phyloP scores from a whole-genome alignment of 768 basidiomycete species.

The Suillus weaverae region DNA sequence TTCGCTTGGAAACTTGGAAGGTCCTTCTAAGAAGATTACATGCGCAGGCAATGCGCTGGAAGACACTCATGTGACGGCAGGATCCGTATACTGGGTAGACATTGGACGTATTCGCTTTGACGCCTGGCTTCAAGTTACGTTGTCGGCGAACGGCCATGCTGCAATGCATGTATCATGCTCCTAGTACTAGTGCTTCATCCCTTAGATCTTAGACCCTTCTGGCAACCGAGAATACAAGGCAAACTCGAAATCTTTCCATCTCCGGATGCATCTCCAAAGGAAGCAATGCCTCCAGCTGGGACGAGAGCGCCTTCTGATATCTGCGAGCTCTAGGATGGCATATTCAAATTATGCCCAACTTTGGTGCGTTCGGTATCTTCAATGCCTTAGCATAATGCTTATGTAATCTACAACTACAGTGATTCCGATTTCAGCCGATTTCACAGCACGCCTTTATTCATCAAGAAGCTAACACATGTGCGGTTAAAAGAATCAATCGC shows the following conservation, averaged over 20 bases:
- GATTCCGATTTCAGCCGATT: not conserved
- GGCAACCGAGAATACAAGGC: conserved; percentile 1
- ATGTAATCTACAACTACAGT: not conserved
- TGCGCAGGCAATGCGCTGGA: not conserved
- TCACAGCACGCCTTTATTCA: not conserved
- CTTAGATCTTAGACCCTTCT: not conserved
- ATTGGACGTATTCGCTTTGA: conserved; percentile 1
- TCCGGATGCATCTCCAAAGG: not conserved
- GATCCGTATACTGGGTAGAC: not conserved
- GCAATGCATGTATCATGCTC: not conserved
- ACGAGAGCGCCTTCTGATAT: not conserved
- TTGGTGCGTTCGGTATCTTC: not conserved
- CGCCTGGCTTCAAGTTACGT: not conserved
- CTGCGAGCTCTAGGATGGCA: not conserved
- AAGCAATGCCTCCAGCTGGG: not conserved
- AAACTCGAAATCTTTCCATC: not conserved
- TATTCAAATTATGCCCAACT: not conserved
- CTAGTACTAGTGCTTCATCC: not conserved
- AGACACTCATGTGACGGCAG: not conserved
- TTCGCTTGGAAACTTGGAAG: not conserved
- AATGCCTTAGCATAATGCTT: no score
- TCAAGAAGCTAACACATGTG: not conserved
- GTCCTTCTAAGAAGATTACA: not conserved
- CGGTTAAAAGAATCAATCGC: not conserved
- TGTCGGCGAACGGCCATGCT: not conserved